phyloP scores from a whole-genome alignment of 2,329 filamentous ascomycete genomes.

The Uncinocarpus reesii region DNA sequence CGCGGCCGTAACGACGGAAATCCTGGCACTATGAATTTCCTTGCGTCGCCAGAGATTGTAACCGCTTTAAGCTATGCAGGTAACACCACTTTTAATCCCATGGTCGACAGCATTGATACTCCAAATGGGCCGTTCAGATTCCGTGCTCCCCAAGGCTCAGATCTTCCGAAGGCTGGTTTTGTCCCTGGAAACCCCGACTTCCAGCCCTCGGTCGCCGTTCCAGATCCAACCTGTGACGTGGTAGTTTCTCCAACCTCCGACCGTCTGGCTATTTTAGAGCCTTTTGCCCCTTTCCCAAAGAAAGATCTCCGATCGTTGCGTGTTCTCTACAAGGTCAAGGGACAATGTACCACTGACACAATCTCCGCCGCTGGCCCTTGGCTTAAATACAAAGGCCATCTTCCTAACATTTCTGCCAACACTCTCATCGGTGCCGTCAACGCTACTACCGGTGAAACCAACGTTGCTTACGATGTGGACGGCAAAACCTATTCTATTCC shows the following conservation, averaged over 20 bases:
- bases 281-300: slow-evolving; percentile 73
- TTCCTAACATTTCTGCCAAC: slow-evolving; percentile 96
- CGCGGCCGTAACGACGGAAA: slow-evolving; percentile 95
- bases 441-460: slow-evolving; percentile 83
- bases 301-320: slow-evolving; percentile 65
- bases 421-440: slow-evolving; percentile 93
- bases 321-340: slow-evolving; percentile 90
- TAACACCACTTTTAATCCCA: slow-evolving; percentile 87
- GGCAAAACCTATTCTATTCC: slow-evolving; percentile 69
- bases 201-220: slow-evolving; percentile 59
- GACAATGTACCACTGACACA: slow-evolving; percentile 97
- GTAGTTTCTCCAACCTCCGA: slow-evolving; percentile 78
- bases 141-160: slow-evolving; percentile 55
- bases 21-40: slow-evolving; percentile 94
- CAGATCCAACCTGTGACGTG: slow-evolving; percentile 61
- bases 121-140: slow-evolving; percentile 79
- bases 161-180: slow-evolving; percentile 63
- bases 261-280: slow-evolving; percentile 81
- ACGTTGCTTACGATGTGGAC: slow-evolving; percentile 78
- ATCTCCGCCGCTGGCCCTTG: slow-evolving; percentile 94
- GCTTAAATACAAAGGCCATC: slow-evolving; percentile 98
- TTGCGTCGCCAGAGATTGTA: slow-evolving; percentile 91
- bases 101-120: slow-evolving; percentile 74
- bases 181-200: slow-evolving; percentile 66
- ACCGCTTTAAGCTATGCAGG: slow-evolving; percentile 93